Base-by-base conservation (phyloP, 1,139 yeast genomes). In the Zygoascus meyerae region DNA sequence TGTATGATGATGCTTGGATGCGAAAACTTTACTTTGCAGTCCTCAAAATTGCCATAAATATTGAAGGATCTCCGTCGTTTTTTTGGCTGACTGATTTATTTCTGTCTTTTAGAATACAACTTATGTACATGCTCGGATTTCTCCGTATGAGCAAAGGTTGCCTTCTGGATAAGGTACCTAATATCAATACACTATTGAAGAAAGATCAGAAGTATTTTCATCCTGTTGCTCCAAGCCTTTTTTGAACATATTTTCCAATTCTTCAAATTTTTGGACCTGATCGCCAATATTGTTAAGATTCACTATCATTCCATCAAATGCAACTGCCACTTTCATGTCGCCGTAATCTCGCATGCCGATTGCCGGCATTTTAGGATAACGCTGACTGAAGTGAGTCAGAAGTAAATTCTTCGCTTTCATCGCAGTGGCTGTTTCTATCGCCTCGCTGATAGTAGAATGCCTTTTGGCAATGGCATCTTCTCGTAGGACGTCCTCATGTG, bases 381-480 rank as follows among this genome's bases (percentile, higher is more conserved):
- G 73, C 54, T 95, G 92, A 50, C 95, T 85, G 68, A 92, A 90
- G 67, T 92, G 99, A 0, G 98, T 92, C 40, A 94, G 68, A 7
- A 92, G 71, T 12, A 89, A 67, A 52, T 82, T 78, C 30, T 74
- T 72, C 33, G 95, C 89, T 28, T 75, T 69, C 97, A 92, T 90
- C 36, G 70, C 66, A 49, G 74, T 71, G 1, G 87, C 79, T 4
- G 90, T 80, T 11, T 70, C 71, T 18, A 90, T 71, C 0, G 98
- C 97, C 62, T 92, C 97, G 28, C 85, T 77, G 56, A 89, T 79
- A 0, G 98, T 92, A n/a, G 95, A 80, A 61, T 92, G 99, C 51
- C 80, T 78, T 63, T 92, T 92, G 34, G 78, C 75, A 28, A 77
- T 68, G 0, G 98, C 98, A 62, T 90, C 97, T 49, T 78, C 82